Percentiles rank a stretch among this genome's conserved stretches.
phyloP scores from a whole-genome alignment of 2,329 filamentous ascomycete genomes.

The Fusarium heterosporum region DNA sequence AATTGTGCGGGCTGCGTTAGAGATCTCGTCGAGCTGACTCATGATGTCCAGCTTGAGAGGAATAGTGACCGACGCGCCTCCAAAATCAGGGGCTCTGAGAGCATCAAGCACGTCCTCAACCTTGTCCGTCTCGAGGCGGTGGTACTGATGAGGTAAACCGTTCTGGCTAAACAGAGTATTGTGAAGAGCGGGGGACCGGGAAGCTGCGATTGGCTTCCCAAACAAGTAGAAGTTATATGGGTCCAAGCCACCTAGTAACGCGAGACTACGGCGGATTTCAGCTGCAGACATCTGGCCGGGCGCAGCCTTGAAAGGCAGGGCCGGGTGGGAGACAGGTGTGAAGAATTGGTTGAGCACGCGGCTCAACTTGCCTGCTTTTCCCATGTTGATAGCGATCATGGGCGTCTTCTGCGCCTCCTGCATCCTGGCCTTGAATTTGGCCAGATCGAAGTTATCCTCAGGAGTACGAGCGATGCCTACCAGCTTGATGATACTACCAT shows the following conservation, averaged over 20 bases:
- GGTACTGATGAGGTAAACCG: constrained; percentile 89
- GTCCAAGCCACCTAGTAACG: constrained; percentile 82
- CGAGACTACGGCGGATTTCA: constrained; percentile 84
- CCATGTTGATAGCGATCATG: constrained; percentile 97
- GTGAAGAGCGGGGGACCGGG: constrained; percentile 88
- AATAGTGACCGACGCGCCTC: constrained; percentile 95
- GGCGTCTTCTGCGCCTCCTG: constrained; percentile 79
- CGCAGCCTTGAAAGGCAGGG: constrained; percentile 90
- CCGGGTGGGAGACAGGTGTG: constrained; percentile 92
- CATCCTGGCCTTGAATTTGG: constrained; percentile 83
- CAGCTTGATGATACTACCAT: constrained; percentile 94
- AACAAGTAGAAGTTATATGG: constrained; percentile 86
- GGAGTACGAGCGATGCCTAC: constrained; percentile 81
- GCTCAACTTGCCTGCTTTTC: constrained; percentile 84
- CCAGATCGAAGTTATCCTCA: constrained; percentile 88
- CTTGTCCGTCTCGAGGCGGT: constrained; percentile 77
- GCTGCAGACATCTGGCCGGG: constrained; percentile 92
- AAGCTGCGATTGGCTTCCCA: constrained; percentile 84
- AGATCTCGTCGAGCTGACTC: constrained; percentile 80
- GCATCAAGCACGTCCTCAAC: constrained; percentile 70
- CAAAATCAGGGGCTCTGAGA: constrained; percentile 80
- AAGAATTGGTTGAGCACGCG: constrained; percentile 92
- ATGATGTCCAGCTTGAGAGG: constrained; percentile 93
- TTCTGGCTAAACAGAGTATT: constrained; percentile 82
- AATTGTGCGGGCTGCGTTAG: constrained; percentile 82